These are phyloP conservation scores for Mortierella sp. DNA, from an alignment of 371 early-diverging fungal genomes.

Conservation along the genomic window DNA sequence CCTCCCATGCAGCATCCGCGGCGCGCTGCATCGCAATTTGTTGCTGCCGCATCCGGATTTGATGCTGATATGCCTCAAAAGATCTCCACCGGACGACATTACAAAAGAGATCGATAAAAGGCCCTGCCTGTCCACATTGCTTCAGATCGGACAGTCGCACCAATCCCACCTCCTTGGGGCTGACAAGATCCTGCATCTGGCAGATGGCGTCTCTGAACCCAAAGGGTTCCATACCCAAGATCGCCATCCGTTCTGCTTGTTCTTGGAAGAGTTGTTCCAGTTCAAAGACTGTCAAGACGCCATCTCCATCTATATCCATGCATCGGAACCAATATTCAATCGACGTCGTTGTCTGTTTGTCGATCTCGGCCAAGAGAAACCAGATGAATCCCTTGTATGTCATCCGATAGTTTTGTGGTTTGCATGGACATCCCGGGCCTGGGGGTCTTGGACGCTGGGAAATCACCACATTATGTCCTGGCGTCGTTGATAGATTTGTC, in stretches of 20 bases:
- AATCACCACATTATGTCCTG: background rate
- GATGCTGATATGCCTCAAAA: conserved; percentile 53
- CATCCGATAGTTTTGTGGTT: conserved; percentile 56
- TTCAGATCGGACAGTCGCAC: conserved; percentile 77
- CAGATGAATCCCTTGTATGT: conserved; percentile 61
- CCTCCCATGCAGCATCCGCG: conserved; percentile 52
- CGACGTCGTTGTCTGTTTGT: conserved; percentile 80
- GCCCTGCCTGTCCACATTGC: conserved; percentile 59
- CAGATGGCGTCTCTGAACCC: conserved; percentile 78
- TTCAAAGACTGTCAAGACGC: conserved; percentile 85
- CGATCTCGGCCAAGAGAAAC: conserved; percentile 90
- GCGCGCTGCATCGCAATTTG: conserved; percentile 55
- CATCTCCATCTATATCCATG: conserved; percentile 92
- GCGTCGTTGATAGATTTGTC: background rate
- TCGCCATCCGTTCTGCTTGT: conserved; percentile 76
- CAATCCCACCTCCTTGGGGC: conserved; percentile 61
- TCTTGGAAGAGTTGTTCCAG: conserved; percentile 86
- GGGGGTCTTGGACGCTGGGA: conserved; percentile 13
- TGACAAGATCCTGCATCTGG: conserved; percentile 76
- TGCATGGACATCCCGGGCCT: conserved; percentile 30
- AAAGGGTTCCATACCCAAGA: conserved; percentile 69
- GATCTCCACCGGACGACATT: conserved; percentile 63
- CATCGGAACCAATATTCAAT: conserved; percentile 96
- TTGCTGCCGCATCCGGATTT: conserved; percentile 52
- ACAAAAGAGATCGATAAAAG: conserved; percentile 82